Evolutionary conservation across 148 eudicot species (phyloP).

Genomic region (Mesembryanthemum crystallinum): DNA sequence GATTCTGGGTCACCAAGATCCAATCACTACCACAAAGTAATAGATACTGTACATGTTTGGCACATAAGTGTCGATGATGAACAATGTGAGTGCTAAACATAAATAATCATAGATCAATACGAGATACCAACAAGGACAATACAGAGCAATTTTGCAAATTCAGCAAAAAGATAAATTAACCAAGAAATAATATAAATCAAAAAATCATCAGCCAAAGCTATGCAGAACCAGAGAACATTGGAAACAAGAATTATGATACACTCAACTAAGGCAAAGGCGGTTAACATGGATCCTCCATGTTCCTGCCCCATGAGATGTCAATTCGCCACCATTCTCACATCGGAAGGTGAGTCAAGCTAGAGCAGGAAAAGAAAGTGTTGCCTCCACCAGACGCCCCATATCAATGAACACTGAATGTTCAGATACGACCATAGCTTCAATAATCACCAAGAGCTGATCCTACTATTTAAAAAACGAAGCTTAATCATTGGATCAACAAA

Average conservation of each 20-base stretch:
- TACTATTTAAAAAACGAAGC: conserved; percentile 11
- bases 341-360: not conserved
- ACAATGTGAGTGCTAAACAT: not conserved
- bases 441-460: conserved; percentile 15
- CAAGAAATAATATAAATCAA: too few relatives aligned
- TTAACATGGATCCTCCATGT: not conserved
- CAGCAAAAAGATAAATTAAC: too few relatives aligned
- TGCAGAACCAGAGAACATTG: not conserved
- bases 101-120: not conserved
- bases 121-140: not conserved
- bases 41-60: not conserved
- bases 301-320: conserved; percentile 23
- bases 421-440: not conserved
- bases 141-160: not conserved
- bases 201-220: not conserved
- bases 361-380: not conserved
- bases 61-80: not conserved
- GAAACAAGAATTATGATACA: conserved; percentile 24
- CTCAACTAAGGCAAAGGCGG: conserved; percentile 9
- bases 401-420: not conserved
- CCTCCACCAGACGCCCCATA: not conserved
- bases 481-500: not conserved
- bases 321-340: conserved; percentile 9
- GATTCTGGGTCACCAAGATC: not conserved
- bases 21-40: too few relatives aligned